Base-by-base conservation (phyloP, 441 rosid genomes). In the Brassica balearica region DNA sequence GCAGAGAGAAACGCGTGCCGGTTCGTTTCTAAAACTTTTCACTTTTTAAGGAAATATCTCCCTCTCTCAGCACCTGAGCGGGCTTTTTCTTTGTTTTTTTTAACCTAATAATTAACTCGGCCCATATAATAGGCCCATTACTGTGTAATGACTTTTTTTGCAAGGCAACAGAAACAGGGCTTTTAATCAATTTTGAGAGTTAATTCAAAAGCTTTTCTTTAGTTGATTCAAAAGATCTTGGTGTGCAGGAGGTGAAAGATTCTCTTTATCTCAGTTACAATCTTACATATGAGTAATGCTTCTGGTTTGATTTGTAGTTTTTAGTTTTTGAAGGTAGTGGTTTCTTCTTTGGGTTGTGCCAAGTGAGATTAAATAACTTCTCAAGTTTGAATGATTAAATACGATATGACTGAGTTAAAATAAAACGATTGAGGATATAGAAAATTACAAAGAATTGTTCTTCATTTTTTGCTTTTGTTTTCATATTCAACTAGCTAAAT, bases 41-140 rank as follows among this genome's bases (percentile, higher is more conserved):
- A 23, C 53, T 63, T 29, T 8, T 51, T 12, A 25, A 0, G 48
- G 14, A 53, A 36, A 70, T 15, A 15, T 71, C 38, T 41, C 72
- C 43, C 71, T n/a, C 46, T 22, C 36, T 12, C 9, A 6, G 0
- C 41, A n/a, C 20, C 34, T 65, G 51, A 38, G 5, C 19, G 67
- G 72, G 71, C 71, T 77, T 77, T 8, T 1, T 48, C 56, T 69
- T 29, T 8, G 25, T 0, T 43, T 36, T 4, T 3, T 61, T n/a
- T 3, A 59, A 43, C 11, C 23, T 61, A 5, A 0, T 6, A 5
- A 5, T 19, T 62, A 11, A 12, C 4, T 38, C 36, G 67, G 68
- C 77, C 77, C 81, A 73, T 25, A 1, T 6, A 15, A 8, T 14
- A 53, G 20, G 59, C 59, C 59, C 59, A 53, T 14, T 51, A 1